Conservation (phyloP, 148 eudicot genomes). For the Vaccinium corymbosum region DNA sequence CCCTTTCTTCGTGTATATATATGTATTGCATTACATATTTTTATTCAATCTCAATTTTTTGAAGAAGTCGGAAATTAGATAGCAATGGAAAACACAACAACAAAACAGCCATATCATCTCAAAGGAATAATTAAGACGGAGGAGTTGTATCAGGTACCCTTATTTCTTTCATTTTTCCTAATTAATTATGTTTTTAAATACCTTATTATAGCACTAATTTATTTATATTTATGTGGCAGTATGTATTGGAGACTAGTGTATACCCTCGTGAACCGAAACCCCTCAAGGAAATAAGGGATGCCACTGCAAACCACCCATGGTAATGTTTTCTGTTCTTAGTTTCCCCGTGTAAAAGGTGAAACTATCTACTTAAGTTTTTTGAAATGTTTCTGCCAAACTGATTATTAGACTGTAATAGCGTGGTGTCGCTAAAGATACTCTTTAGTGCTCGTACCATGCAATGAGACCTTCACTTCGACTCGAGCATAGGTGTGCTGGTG, state of each 20-base stretch:
- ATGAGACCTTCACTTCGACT: no score
- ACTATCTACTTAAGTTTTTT: no score
- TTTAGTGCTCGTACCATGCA: no score
- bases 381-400: no score
- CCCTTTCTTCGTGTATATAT: no score
- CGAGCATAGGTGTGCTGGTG: no score
- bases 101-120: not conserved
- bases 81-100: conserved; percentile 11
- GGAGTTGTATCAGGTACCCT: conserved; percentile 17
- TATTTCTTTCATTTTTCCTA: not conserved
- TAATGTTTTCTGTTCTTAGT: not conserved
- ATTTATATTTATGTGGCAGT: conserved; percentile 12
- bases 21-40: no score
- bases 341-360: not conserved
- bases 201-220: not conserved
- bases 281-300: conserved; percentile 29
- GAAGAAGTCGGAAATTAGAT: not conserved
- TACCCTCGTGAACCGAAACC: conserved; percentile 27
- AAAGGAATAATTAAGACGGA: conserved; percentile 16
- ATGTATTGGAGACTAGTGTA: conserved; percentile 28
- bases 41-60: not conserved
- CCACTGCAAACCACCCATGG: conserved; percentile 26
- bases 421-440: no score
- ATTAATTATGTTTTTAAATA: not conserved
- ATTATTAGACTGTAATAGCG: no score